phyloP scores from a whole-genome alignment of 2,329 filamentous ascomycete genomes.

The Huntiella bhutanensis region DNA sequence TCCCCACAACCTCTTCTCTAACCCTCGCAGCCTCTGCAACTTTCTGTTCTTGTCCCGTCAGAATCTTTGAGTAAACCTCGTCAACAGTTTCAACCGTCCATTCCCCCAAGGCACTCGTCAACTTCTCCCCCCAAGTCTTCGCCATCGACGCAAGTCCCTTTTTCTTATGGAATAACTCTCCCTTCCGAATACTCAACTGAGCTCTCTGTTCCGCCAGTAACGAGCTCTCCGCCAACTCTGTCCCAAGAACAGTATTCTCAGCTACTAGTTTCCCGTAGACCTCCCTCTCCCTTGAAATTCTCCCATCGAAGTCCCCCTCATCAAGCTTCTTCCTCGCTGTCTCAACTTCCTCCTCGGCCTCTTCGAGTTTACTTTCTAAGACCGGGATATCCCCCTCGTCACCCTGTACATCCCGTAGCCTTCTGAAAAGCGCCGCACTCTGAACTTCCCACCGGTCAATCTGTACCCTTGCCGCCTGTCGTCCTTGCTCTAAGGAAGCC shows the following conservation, averaged over 20 bases:
- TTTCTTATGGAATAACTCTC: conserved; percentile 56
- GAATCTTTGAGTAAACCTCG: conserved; percentile 42
- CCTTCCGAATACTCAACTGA: conserved; percentile 64
- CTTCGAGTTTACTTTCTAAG: conserved; percentile 53
- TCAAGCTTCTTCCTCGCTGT: conserved; percentile 44
- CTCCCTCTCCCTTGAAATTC: conserved; percentile 46
- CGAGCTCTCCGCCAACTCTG: conserved; percentile 71
- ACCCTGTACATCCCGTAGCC: conserved; percentile 53
- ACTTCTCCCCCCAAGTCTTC: conserved; percentile 52
- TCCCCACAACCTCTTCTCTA: conserved; percentile 51
- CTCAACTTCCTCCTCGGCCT: conserved; percentile 44
- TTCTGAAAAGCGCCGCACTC: conserved; percentile 43
- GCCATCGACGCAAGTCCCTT: conserved; percentile 60
- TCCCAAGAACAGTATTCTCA: conserved; percentile 50
- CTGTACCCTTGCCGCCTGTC: conserved; percentile 51
- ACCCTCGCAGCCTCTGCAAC: conserved; percentile 48
- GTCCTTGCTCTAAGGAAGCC: conserved; percentile 53
- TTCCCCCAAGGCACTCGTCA: conserved; percentile 45
- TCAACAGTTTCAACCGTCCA: conserved; percentile 60
- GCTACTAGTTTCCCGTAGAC: conserved; percentile 52
- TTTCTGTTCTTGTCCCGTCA: conserved; percentile 36
- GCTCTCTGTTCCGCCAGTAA: conserved; percentile 66
- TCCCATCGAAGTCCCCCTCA: conserved; percentile 47
- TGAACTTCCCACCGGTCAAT: conserved; percentile 58
- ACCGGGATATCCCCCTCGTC: conserved; percentile 73